phyloP scores from a whole-genome alignment of 495 filamentous ascomycete species.

The Trypethelium eluteriae region DNA sequence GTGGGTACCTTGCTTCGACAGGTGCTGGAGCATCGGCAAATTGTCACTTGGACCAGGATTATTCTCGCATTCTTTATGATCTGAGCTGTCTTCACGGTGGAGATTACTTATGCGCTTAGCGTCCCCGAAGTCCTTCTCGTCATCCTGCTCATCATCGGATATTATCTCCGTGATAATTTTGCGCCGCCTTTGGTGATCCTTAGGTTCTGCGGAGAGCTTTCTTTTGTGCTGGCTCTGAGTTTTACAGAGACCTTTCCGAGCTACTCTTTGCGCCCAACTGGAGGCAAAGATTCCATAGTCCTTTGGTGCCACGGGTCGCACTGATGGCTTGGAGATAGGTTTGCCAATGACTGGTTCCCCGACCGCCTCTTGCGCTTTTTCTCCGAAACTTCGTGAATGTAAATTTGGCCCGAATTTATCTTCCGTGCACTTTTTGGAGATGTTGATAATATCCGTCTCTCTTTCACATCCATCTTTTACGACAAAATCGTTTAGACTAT shows the following conservation, averaged over 20 bases:
- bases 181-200: neutral
- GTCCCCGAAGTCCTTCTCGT: neutral
- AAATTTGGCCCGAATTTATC: neutral
- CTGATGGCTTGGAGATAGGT: no score
- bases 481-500: neutral
- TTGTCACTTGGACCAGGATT: no score
- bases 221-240: neutral
- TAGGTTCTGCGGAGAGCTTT: neutral
- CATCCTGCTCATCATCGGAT: neutral
- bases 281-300: neutral
- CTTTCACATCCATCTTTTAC: neutral
- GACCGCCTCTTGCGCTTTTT: no score
- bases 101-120: neutral
- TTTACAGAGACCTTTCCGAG: neutral
- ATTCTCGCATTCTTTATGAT: no score
- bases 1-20: neutral
- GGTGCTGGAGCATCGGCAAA: neutral
- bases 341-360: no score
- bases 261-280: neutral
- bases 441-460: neutral
- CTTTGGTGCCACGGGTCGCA: no score
- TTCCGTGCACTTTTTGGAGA: neutral
- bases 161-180: neutral
- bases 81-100: neutral
- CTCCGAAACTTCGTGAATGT: no score